Conservation (phyloP, 495 filamentous ascomycete genomes). For the Neurospora tetraspora region DNA sequence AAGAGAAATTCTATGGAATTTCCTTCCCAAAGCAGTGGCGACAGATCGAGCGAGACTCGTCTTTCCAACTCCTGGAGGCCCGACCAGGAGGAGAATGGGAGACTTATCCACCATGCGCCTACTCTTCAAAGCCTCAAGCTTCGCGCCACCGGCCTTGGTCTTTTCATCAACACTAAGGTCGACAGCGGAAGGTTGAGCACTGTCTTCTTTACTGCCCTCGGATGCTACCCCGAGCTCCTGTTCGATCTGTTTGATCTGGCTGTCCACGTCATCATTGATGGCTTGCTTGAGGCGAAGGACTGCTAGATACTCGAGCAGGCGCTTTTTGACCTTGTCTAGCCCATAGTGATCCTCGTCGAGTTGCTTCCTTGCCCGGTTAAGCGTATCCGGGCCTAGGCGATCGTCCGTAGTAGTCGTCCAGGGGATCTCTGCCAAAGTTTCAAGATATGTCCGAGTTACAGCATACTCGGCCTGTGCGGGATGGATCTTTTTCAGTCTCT, state of each 20-base stretch:
- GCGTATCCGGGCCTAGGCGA: constrained; percentile 70
- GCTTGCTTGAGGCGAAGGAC: constrained; percentile 90
- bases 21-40: constrained; percentile 80
- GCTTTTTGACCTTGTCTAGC: constrained; percentile 94
- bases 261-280: constrained; percentile 69
- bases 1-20: constrained; percentile 95
- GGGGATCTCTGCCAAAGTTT: constrained; percentile 89
- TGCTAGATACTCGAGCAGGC: constrained; percentile 89
- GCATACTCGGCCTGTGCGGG: constrained; percentile 92
- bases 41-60: constrained; percentile 92
- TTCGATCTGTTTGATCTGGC: constrained; percentile 57
- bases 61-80: constrained; percentile 93
- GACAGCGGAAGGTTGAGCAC: not conserved
- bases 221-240: constrained; percentile 41
- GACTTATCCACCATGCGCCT: constrained; percentile 86
- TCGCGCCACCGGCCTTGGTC: constrained; percentile 41
- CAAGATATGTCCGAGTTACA: constrained; percentile 86
- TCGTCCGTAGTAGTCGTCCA: constrained; percentile 86
- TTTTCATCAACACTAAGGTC: constrained; percentile 30
- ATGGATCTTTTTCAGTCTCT: constrained; percentile 86
- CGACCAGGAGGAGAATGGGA: constrained; percentile 87
- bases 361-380: constrained; percentile 74
- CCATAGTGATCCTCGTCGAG: constrained; percentile 96
- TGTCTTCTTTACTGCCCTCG: constrained; percentile 12
- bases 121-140: constrained; percentile 58